Evolutionary conservation across 257 asterid species (phyloP).

Genomic region (Jacaranda copaia): DNA sequence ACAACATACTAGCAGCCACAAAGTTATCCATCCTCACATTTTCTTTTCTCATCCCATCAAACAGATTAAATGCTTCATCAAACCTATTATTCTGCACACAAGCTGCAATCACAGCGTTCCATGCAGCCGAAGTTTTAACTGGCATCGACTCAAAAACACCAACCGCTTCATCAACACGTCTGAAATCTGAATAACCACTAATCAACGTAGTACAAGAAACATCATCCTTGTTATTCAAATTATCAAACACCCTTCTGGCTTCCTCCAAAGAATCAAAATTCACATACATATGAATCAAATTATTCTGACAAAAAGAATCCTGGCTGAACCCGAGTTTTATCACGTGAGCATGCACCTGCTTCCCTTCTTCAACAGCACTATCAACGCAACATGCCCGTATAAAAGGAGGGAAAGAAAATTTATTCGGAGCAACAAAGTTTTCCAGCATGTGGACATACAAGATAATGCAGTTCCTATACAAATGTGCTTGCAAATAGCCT

Average conservation of each 20-base stretch:
- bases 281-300: conserved; percentile 82
- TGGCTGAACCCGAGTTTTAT: conserved; percentile 62
- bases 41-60: conserved; percentile 60
- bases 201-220: conserved; percentile 94
- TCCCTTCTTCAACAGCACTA: conserved; percentile 51
- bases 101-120: conserved; percentile 88
- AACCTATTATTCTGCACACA: conserved; percentile 66
- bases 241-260: conserved; percentile 67
- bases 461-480: conserved; percentile 44
- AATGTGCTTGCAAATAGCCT: conserved; percentile 52
- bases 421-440: conserved; percentile 54
- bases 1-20: conserved; percentile 83
- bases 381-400: conserved; percentile 67
- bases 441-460: conserved; percentile 60
- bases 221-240: conserved; percentile 54
- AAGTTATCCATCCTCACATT: conserved; percentile 66
- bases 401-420: conserved; percentile 70
- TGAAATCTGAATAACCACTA: conserved; percentile 67
- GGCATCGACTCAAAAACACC: conserved; percentile 63
- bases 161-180: conserved; percentile 61
- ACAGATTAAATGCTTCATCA: conserved; percentile 63
- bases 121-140: conserved; percentile 54
- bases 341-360: conserved; percentile 75
- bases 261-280: conserved; percentile 59
- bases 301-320: conserved; percentile 75